A percentile compares a stretch with the other conserved stretches of the same genome.
phyloP scores from a whole-genome alignment of 106 monocot genomes.

The Hemerocallis citrina region DNA sequence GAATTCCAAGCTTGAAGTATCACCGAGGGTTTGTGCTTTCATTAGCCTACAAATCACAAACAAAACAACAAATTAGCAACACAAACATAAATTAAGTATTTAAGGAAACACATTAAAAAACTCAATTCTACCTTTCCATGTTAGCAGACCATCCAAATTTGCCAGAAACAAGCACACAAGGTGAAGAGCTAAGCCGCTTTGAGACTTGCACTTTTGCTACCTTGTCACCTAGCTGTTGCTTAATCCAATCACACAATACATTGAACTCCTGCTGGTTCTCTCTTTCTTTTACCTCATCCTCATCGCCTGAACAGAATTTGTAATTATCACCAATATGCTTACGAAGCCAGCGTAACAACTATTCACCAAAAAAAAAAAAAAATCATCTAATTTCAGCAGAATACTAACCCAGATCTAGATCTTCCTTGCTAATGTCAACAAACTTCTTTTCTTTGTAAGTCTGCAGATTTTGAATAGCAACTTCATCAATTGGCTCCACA shows the following conservation, averaged over 20 bases:
- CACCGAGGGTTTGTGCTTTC: constrained; percentile 93
- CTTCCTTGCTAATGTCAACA: constrained; percentile 99
- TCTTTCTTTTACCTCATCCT: constrained; percentile 86
- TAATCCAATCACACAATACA: constrained; percentile 93
- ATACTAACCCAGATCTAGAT: constrained; percentile 77
- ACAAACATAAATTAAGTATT: background rate
- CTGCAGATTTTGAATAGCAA: constrained; percentile 92
- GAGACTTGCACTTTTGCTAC: constrained; percentile 95
- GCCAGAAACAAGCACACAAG: constrained; percentile 96
- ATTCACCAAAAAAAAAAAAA: too few relatives aligned
- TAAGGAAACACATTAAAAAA: background rate
- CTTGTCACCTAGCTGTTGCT: constrained; percentile 92
- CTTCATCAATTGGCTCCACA: constrained; percentile 97
- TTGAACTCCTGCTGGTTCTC: constrained; percentile 79
- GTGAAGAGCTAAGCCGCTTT: constrained; percentile 86
- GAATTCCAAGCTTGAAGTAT: constrained; percentile 89
- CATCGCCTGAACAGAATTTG: constrained; percentile 46
- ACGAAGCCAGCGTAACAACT: background rate
- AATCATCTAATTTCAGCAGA: background rate
- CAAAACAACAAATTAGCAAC: background rate
- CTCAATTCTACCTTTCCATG: constrained; percentile 65
- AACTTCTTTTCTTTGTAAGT: constrained; percentile 98
- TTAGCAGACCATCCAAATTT: constrained; percentile 98
- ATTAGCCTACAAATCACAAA: constrained; percentile 49
- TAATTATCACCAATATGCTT: background rate